These are phyloP conservation scores for Parascedosporium putredinis DNA, from an alignment of 2,329 filamentous ascomycete species.

Conservation along the genomic window DNA sequence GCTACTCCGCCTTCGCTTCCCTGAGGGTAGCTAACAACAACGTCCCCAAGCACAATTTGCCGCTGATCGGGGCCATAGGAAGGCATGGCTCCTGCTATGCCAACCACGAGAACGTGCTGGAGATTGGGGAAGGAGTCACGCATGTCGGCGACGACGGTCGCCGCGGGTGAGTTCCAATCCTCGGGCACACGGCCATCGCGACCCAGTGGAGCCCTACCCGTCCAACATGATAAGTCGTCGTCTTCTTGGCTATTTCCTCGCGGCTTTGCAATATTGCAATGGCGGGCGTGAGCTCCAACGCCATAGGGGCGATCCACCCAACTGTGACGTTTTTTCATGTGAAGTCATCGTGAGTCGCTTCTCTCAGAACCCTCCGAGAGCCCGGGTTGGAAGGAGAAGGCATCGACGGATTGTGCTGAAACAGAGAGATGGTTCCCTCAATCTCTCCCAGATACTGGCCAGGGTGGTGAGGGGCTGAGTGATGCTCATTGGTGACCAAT, in stretches of 20 bases:
- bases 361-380: no score
- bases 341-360: no score
- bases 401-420: no score
- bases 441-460: no score
- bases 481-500: no score
- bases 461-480: no score
- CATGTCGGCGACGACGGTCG: slow-evolving; percentile 1
- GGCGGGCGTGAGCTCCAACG: background rate
- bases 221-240: slow-evolving; percentile 2
- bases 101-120: slow-evolving; percentile 7
- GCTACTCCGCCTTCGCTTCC: slow-evolving; percentile 5
- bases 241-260: background rate
- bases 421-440: no score
- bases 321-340: background rate
- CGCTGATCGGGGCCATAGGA: slow-evolving; percentile 1
- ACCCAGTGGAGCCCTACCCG: slow-evolving; percentile 1
- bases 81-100: slow-evolving; percentile 8
- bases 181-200: slow-evolving; percentile 6
- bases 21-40: slow-evolving; percentile 6
- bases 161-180: slow-evolving; percentile 4
- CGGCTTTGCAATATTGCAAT: background rate
- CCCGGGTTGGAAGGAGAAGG: no score
- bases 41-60: slow-evolving; percentile 8
- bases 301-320: background rate
- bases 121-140: slow-evolving; percentile 7